Evolutionary conservation across 495 filamentous ascomycete genomes (phyloP), one percentile per base, ranked within the genome.

Genomic region (Tetracladium marchalianum): DNA sequence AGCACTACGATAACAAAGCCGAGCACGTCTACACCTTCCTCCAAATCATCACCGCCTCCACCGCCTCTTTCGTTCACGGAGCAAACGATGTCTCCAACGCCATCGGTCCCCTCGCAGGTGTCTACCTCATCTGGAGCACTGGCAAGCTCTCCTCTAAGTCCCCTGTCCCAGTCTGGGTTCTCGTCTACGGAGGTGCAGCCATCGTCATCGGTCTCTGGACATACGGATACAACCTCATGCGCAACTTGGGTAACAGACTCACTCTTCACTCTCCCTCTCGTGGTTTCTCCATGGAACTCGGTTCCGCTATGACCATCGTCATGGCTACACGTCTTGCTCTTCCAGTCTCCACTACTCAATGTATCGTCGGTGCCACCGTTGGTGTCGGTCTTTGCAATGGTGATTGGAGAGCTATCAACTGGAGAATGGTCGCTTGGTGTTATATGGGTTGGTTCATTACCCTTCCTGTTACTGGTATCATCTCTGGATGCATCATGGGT

Each of bases 11-110:
- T 64, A 86, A 87, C 65, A 74, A 79, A 55, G 78, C 81, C 60
- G 84, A 89, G 64, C 78, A 87, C 66, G 73, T 75, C 31, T 88
- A 81, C 65, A 82, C 82, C 13, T 87, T 83, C 66, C 64, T 85
- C 48, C 84, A 90, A 67, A 62, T 88, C 47, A 50, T 85, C 37
- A 87, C 82, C 13, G 85, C 85, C 41, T 77, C 75, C 62, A 85
- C 82, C 18, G 78, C 81, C 3, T 86, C 81, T 1, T 85, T 89
- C 49, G 78, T 82, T 4, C 84, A 88, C 65, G 84, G 84, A 41
- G 79, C 83, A 57, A 89, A 89, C 61, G 85, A 87, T 56, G 77
- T 87, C 48, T 71, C 78, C 37, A 87, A 87, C 66, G 82, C 84
- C 12, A 75, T 86, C 51, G 84, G 84, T 11, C 82, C 82, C 27